These are phyloP conservation scores for Lepiota subincarnata DNA, from an alignment of 768 basidiomycete species.

Conservation along the genomic window DNA sequence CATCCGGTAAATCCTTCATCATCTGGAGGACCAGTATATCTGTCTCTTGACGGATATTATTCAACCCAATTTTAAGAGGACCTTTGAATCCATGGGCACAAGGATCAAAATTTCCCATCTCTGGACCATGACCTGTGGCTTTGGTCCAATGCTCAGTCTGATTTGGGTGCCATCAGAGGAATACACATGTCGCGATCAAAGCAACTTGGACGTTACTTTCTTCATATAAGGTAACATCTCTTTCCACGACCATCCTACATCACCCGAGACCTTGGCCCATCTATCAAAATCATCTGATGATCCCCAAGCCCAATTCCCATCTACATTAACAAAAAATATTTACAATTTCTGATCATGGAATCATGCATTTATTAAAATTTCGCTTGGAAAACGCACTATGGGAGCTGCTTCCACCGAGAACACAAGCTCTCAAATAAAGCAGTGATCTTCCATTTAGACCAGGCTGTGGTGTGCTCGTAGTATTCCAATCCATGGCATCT, in stretches of 20 bases:
- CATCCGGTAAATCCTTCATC: conserved; percentile 8
- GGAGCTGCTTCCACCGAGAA: conserved; percentile 25
- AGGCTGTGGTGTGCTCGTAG: conserved; percentile 22
- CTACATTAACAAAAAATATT: too few species aligned
- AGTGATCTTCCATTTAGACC: conserved; percentile 19
- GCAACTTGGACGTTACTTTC: conserved; percentile 12
- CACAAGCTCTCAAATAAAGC: conserved; percentile 19
- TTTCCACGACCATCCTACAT: conserved; percentile 22
- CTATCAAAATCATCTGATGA: conserved; percentile 20
- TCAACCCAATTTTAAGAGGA: conserved; percentile 1
- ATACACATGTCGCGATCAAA: too few species aligned
- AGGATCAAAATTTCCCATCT: conserved; percentile 11
- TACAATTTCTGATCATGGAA: too few species aligned
- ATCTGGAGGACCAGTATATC: not conserved
- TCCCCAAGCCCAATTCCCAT: conserved; percentile 21
- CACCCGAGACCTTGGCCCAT: conserved; percentile 17
- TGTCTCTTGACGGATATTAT: not conserved
- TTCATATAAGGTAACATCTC: conserved; percentile 16
- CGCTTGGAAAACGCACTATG: conserved; percentile 13
- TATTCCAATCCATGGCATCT: conserved; percentile 24
- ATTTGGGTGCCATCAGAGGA: not conserved
- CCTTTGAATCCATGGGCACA: conserved; percentile 11
- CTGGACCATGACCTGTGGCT: not conserved
- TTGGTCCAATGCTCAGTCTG: not conserved
- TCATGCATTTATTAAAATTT: too few species aligned